Evolutionary conservation across 1,284 basidiomycete genomes (phyloP), one percentile per base, ranked within the genome.

Genomic region (Ustilago xerochloae): DNA sequence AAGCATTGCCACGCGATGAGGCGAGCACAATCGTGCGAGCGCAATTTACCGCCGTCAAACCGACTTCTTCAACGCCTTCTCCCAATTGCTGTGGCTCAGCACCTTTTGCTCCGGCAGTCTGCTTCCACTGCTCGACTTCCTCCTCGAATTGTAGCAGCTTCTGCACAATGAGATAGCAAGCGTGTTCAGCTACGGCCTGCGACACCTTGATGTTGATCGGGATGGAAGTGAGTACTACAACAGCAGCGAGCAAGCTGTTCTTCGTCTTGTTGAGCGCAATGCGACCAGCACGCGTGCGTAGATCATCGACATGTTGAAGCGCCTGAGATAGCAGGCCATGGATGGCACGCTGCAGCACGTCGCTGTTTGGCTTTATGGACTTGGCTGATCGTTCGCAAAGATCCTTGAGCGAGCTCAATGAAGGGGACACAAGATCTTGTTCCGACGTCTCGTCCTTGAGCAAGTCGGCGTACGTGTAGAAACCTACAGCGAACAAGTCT

Each of bases 311-410:
- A 79, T 94, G 92, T 54, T 91, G 86, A 36, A 99, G 85, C 81
- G 93, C 94, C 1, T 91, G 88, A 0, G 93, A 94, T 10, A 98
- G 85, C 35, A 97, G 86, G 6, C 93, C 94, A 80, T 98, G 94
- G 0, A 97, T 85, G 5, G 93, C 86, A 16, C 79, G 74, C n/a
- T 77, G 79, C 18, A 86, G 59, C 18, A 88, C 88, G 12, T 74
- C 74, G 54, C 78, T 79, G 43, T 56, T 68, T 15, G 54, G 83
- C 32, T 56, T 60, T 41, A 71, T 52, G 76, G 81, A 70, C 74
- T 82, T 57, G 56, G 81, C 62, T 1, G 77, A 77, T 32, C 63
- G 71, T 45, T 76, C 71, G 43, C 78, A 80, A 2, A 84, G 60
- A 16, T 71, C 63, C 51, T 79, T 78, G 46, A 84, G 73, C n/a